Percentiles rank a stretch among this genome's conserved stretches.
Evolutionary conservation across 192 early-diverging fungal genomes (phyloP).

Genomic region (Rhizophlyctis rosea): DNA sequence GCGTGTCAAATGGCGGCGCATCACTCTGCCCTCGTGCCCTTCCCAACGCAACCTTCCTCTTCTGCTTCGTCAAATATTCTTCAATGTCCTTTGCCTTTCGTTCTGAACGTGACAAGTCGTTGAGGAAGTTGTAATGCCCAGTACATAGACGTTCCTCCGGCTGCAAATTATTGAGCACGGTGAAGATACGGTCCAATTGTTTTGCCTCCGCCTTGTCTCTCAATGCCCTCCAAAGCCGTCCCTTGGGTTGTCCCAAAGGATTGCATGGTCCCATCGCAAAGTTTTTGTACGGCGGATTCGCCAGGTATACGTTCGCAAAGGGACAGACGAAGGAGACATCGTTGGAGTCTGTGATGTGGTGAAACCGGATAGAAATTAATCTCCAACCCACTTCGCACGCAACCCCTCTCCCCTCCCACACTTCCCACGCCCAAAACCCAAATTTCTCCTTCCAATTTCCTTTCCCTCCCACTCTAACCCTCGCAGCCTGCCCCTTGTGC

Average conservation of each 20-base stretch:
- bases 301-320: not conserved
- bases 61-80: slow-evolving; percentile 8
- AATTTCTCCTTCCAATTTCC: no score
- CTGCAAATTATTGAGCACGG: slow-evolving; percentile 1
- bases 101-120: slow-evolving; percentile 10
- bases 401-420: no score
- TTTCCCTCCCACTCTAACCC: no score
- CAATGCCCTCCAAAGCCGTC: slow-evolving; percentile 9
- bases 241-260: not conserved
- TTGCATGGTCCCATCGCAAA: slow-evolving; percentile 21
- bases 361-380: no score
- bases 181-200: slow-evolving; percentile 19
- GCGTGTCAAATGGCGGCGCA: no score
- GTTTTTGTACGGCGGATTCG: slow-evolving; percentile 11
- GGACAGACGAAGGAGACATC: not conserved
- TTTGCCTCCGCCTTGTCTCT: slow-evolving; percentile 15
- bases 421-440: no score
- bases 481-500: no score
- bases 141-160: slow-evolving; percentile 19
- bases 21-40: not conserved
- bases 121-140: slow-evolving; percentile 15
- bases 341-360: no score
- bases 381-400: no score
- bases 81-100: slow-evolving; percentile 11
- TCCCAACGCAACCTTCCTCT: not conserved